phyloP scores from a whole-genome alignment of 805 yeast species.

The Diddensiella transvaalensis region DNA sequence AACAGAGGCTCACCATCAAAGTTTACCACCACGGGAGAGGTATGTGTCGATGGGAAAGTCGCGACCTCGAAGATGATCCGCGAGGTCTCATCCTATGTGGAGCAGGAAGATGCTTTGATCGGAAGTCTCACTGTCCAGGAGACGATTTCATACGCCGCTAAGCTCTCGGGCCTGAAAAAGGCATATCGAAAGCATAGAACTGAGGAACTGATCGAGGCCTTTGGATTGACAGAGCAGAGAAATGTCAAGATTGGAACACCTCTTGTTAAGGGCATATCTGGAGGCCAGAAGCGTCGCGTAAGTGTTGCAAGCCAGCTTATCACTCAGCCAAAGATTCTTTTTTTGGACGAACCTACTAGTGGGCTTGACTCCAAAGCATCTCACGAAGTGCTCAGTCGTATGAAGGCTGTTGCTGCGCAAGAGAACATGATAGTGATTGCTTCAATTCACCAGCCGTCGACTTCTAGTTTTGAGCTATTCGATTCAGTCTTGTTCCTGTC shows the following conservation, averaged over 20 bases:
- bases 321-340: constrained; percentile 55
- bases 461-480: constrained; percentile 58
- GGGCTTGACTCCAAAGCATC: constrained; percentile 58
- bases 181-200: constrained; percentile 61
- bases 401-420: constrained; percentile 54
- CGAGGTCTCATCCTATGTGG: constrained; percentile 51
- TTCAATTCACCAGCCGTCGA: constrained; percentile 72
- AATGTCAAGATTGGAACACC: constrained; percentile 67
- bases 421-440: constrained; percentile 34
- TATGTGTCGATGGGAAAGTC: not conserved
- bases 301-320: constrained; percentile 68
- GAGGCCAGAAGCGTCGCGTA: constrained; percentile 60
- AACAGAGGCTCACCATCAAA: constrained; percentile 1
- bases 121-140: constrained; percentile 65
- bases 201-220: constrained; percentile 56
- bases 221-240: constrained; percentile 63
- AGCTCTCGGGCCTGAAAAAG: constrained; percentile 48
- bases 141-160: constrained; percentile 65
- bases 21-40: not conserved
- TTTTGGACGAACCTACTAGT: constrained; percentile 66
- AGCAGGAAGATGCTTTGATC: constrained; percentile 72
- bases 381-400: constrained; percentile 63
- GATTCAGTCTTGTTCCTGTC: constrained; percentile 62
- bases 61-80: constrained; percentile 31
- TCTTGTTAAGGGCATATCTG: constrained; percentile 64